Conservation (phyloP, 2,329 filamentous ascomycete genomes). For the Fusarium keratoplasticum region DNA sequence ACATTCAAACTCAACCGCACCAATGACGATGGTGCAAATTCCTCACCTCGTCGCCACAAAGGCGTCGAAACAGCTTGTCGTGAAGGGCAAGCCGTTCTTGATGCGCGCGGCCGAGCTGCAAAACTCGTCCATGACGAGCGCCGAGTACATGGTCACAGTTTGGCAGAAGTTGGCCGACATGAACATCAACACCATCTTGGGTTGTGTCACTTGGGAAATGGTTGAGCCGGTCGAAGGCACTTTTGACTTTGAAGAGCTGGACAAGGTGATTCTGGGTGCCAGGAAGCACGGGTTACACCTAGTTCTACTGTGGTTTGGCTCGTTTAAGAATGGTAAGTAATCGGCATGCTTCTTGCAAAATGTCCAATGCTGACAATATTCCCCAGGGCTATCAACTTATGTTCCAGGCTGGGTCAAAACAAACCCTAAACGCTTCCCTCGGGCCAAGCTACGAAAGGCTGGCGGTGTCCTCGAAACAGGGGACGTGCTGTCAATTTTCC, state of each 20-base stretch:
- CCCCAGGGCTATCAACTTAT: constrained; percentile 43
- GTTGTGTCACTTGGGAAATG: constrained; percentile 50
- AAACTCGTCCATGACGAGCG: constrained; percentile 47
- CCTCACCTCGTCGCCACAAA: constrained; percentile 5
- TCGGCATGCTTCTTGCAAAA: constrained; percentile 6
- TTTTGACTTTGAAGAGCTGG: constrained; percentile 49
- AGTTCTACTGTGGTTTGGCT: constrained; percentile 47
- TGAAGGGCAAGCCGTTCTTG: constrained; percentile 50
- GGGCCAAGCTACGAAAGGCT: constrained; percentile 43
- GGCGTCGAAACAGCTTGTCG: constrained; percentile 43
- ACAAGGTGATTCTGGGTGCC: constrained; percentile 46
- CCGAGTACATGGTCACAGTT: constrained; percentile 45
- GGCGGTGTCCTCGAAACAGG: constrained; percentile 38
- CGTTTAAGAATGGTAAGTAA: constrained; percentile 46
- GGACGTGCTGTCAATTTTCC: constrained; percentile 46
- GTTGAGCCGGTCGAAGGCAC: constrained; percentile 48
- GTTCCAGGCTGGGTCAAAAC: constrained; percentile 44
- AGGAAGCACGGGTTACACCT: constrained; percentile 41
- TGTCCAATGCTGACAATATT: fast-evolving
- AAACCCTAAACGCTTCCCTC: constrained; percentile 42
- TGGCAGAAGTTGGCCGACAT: constrained; percentile 45
- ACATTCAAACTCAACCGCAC: background rate
- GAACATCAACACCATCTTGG: constrained; percentile 51
- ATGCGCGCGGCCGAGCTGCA: constrained; percentile 47
- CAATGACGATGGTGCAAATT: background rate